Evolutionary conservation across 1,284 basidiomycete species (phyloP).

Genomic region (Inonotus obliquus): DNA sequence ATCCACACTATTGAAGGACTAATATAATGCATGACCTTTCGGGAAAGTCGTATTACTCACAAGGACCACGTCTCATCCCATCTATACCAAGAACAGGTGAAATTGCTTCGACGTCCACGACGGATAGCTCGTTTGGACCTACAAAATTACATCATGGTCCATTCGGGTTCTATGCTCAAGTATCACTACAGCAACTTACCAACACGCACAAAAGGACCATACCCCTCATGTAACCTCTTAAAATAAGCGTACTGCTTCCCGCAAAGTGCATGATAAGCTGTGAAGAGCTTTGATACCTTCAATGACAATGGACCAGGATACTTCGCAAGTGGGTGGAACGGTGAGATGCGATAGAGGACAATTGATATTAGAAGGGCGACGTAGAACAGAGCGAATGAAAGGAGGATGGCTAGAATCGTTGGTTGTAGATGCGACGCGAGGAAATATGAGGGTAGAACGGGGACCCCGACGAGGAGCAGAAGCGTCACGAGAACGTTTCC

Average conservation of each 20-base stretch:
- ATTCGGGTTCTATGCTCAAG: not conserved
- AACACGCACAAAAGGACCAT: conserved; percentile 21
- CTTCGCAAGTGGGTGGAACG: conserved; percentile 24
- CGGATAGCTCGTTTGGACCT: conserved; percentile 35
- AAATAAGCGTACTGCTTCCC: conserved; percentile 7
- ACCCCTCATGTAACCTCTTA: conserved; percentile 18
- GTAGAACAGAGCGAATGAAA: conserved; percentile 17
- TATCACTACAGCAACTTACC: too few species aligned
- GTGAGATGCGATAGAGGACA: conserved; percentile 23
- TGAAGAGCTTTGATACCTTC: conserved; percentile 22
- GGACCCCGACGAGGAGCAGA: not conserved
- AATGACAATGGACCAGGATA: conserved; percentile 24
- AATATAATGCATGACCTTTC: not conserved
- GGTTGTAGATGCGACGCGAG: conserved; percentile 14
- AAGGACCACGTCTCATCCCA: conserved; percentile 4
- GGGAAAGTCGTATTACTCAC: conserved; percentile 1
- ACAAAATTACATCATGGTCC: not conserved
- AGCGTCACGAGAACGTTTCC: not conserved
- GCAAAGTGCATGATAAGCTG: conserved; percentile 16
- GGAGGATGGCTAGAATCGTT: conserved; percentile 20
- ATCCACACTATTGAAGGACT: not conserved
- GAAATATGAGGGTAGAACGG: not conserved
- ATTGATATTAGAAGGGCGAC: conserved; percentile 16
- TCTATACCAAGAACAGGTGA: conserved; percentile 26
- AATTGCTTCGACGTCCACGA: conserved; percentile 28